phyloP scores from a whole-genome alignment of 2,329 filamentous ascomycete genomes.

The Scortechinia acanthostroma region DNA sequence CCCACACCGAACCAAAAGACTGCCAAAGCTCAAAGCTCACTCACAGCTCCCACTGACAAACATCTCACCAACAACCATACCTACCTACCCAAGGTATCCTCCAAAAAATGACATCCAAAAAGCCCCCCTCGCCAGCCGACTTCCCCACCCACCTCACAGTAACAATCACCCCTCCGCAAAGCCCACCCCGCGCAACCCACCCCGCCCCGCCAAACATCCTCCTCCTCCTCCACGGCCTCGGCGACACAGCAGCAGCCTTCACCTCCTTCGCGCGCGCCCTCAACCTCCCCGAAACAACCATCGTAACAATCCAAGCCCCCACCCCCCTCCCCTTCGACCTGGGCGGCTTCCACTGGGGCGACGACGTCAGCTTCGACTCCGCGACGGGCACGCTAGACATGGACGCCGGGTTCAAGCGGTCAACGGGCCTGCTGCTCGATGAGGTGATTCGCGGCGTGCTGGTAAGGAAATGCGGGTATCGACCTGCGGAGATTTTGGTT shows the following conservation, averaged over 20 bases:
- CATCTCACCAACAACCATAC: neutral
- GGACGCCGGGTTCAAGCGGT: conserved; percentile 39
- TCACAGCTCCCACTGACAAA: too few relatives aligned
- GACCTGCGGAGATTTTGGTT: conserved; percentile 36
- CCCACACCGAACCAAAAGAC: neutral
- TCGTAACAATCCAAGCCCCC: conserved; percentile 54
- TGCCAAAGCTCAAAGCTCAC: neutral
- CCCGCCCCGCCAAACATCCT: conserved; percentile 49
- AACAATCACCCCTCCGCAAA: conserved; percentile 21
- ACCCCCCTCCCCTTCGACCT: conserved; percentile 52
- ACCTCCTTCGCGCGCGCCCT: conserved; percentile 47
- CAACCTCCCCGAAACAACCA: conserved; percentile 56
- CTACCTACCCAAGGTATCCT: neutral
- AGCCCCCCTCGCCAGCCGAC: conserved; percentile 27
- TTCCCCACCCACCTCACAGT: conserved; percentile 31
- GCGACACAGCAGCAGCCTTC: conserved; percentile 54
- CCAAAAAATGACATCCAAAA: conserved; percentile 3
- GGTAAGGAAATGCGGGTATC: conserved; percentile 37
- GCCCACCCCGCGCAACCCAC: conserved; percentile 15
- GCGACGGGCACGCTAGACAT: conserved; percentile 39
- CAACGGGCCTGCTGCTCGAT: conserved; percentile 28
- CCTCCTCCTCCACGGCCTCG: conserved; percentile 62
- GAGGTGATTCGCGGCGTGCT: conserved; percentile 32
- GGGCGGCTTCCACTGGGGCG: conserved; percentile 53
- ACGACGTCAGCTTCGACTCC: conserved; percentile 48